Evolutionary conservation across 140 eudicot species (phyloP).

Genomic region (Eryngium alpinum): DNA sequence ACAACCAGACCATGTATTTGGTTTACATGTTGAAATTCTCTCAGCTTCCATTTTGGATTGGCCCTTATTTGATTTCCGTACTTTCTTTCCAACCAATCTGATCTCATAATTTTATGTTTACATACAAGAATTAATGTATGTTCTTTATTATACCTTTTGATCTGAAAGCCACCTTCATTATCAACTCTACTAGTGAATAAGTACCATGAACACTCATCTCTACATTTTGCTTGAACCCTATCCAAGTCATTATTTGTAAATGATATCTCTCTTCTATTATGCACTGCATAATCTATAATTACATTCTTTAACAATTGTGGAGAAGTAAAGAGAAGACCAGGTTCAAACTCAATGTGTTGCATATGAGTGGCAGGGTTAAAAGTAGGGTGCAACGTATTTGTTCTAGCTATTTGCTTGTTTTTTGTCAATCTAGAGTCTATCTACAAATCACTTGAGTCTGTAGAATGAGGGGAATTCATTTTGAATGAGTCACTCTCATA

Average conservation of each 20-base stretch:
- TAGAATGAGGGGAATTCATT: too few species aligned
- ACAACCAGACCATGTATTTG: too few species aligned
- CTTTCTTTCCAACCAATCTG: too few species aligned
- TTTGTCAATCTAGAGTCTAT: not conserved
- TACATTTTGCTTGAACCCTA: not conserved
- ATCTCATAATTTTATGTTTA: not conserved
- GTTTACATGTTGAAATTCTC: too few species aligned
- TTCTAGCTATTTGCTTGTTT: too few species aligned
- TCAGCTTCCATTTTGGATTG: too few species aligned
- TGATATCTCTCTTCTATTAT: too few species aligned
- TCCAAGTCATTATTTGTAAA: too few species aligned
- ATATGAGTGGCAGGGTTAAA: not conserved
- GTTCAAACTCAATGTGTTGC: not conserved
- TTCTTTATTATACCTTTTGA: too few species aligned
- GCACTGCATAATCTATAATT: too few species aligned
- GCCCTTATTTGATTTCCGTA: too few species aligned
- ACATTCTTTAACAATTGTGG: not conserved
- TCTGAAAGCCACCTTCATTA: not conserved
- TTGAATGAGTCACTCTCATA: too few species aligned
- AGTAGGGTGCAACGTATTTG: not conserved
- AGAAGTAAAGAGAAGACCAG: not conserved
- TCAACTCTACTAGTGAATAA: not conserved
- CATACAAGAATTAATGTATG: not conserved
- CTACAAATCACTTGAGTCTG: not conserved
- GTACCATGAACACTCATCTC: not conserved